phyloP scores from a whole-genome alignment of 2,329 filamentous ascomycete species.

The Cladosporium cucumerinum region DNA sequence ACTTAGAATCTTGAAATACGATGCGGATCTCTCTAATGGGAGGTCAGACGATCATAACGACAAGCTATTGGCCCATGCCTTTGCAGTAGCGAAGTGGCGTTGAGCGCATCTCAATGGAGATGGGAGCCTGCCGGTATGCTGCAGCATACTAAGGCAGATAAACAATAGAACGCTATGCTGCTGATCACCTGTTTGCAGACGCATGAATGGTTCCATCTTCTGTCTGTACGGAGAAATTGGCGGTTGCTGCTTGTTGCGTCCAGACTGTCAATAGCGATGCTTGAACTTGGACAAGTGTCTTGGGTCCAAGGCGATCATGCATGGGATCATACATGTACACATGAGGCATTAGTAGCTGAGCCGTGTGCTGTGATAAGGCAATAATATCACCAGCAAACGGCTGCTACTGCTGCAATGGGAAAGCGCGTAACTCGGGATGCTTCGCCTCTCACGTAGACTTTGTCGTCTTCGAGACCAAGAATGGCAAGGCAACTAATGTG shows the following conservation, averaged over 20 bases:
- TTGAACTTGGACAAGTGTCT: background rate
- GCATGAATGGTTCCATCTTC: background rate
- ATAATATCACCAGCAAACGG: background rate
- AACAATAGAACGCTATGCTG: background rate
- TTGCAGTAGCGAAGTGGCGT: conserved; percentile 1
- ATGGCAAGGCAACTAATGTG: background rate
- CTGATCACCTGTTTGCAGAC: background rate
- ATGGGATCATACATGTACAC: background rate
- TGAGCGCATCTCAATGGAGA: background rate
- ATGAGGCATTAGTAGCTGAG: background rate
- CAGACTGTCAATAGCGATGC: background rate
- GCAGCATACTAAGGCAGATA: background rate
- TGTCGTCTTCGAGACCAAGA: background rate
- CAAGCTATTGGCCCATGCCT: background rate
- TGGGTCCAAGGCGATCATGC: background rate
- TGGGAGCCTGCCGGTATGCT: background rate
- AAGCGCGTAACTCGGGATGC: background rate
- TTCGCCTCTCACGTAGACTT: background rate
- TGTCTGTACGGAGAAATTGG: background rate
- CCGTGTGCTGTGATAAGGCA: background rate
- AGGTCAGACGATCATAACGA: background rate
- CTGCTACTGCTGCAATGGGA: background rate
- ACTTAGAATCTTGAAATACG: background rate
- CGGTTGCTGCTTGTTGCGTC: background rate
- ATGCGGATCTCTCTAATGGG: background rate